Evolutionary conservation across 495 filamentous ascomycete species (phyloP), one percentile per base, ranked within the genome.

Genomic region (Opeltia flavorubescens): DNA sequence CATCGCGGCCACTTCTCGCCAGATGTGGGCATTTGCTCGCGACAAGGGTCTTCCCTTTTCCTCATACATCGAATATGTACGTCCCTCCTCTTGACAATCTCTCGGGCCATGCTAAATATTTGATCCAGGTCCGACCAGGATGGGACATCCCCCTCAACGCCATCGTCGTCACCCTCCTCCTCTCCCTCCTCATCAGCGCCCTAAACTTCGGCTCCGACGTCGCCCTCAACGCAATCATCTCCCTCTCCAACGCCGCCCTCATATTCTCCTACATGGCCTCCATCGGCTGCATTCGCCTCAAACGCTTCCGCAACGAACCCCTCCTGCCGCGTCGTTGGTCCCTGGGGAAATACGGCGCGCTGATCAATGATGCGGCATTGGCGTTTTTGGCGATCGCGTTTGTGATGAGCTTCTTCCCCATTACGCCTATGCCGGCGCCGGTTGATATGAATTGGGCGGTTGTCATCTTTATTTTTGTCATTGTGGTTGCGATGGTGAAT

Each of bases 131-230:
- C 40, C 67, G 61, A 18, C 69, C 65, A 5, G 59, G 62, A 24
- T 72, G 64, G 64, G 70, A 71, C 43, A 69, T 76, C 39, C 72
- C 74, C 4, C 51, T 76, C 43, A 75, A 75, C 54, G 63, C 74
- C 5, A 61, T 52, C 15, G 13, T 52, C 46, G 31, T 69, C 25
- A 65, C 68, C 7, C 55, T 75, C 5, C 51, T 59, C 43, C 56
- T 69, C 30, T 71, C 66, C 29, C 60, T 71, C 27, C 59, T 74
- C 21, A 63, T 75, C 5, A 67, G 68, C 5, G 52, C 71, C 31
- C 70, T 78, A 54, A 76, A 75, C 52, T 69, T 76, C 44, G 69
- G 69, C 47, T 74, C 71, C 6, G 34, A 58, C 18, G 62, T 68
- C n/a, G 73, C 72, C 21, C 56, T 77, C 26, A 62, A 62, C 43